phyloP scores from a whole-genome alignment of 306 rosid species.

The Boehmeria nivea region DNA sequence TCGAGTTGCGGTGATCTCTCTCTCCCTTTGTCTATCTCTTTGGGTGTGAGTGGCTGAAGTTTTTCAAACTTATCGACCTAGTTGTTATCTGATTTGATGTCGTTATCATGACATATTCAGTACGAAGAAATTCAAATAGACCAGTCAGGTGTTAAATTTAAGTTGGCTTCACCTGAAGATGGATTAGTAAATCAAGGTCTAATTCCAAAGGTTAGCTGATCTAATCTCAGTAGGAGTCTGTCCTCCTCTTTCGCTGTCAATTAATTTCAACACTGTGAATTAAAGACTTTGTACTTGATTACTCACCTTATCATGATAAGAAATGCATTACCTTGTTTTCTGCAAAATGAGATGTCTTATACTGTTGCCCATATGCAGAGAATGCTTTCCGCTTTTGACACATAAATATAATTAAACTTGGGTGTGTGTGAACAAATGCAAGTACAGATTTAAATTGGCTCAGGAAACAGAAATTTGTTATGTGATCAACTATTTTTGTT shows the following conservation, averaged over 20 bases:
- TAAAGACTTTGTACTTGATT: no score
- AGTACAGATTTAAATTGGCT: no score
- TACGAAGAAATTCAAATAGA: constrained; percentile 59
- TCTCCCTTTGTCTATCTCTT: constrained; percentile 13
- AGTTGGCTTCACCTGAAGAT: constrained; percentile 41
- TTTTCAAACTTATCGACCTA: constrained; percentile 5
- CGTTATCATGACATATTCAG: constrained; percentile 30
- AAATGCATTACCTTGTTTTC: no score
- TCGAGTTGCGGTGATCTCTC: constrained; percentile 61
- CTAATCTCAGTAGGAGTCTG: constrained; percentile 1
- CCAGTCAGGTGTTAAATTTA: constrained; percentile 49
- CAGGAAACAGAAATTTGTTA: no score
- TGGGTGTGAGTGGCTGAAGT: neutral
- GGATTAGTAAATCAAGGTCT: constrained; percentile 46
- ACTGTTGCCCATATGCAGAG: no score
- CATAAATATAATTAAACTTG: no score
- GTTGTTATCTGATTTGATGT: constrained; percentile 20
- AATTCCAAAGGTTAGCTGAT: constrained; percentile 67
- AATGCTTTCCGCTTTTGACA: neutral
- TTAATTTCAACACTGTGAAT: neutral
- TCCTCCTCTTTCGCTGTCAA: no score
- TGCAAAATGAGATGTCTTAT: no score
- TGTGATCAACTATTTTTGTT: no score
- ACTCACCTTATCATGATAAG: no score
- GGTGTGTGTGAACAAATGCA: no score